These are phyloP conservation scores for Malus domestica DNA, from an alignment of 306 rosid genomes.

Conservation along the genomic window ASM211411v1 NC_041800.1:93501-94000, in stretches of 20 bases:
- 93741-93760: too few relatives aligned
- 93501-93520: not conserved
- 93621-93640: not conserved
- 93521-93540: slow-evolving; percentile 82
- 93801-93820: too few relatives aligned
- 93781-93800: too few relatives aligned
- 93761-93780: too few relatives aligned
- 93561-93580: slow-evolving; percentile 93
- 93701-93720: not conserved
- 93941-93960: not conserved
- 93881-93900: too few relatives aligned
- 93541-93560: slow-evolving; percentile 71
- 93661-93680: slow-evolving; percentile 2
- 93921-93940: not conserved
- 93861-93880: too few relatives aligned
- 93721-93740: not conserved
- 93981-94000: not conserved
- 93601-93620: slow-evolving; percentile 11
- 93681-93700: not conserved
- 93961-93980: not conserved
- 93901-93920: not conserved
- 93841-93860: too few relatives aligned
- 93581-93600: slow-evolving; percentile 80
- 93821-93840: too few relatives aligned
- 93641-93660: not conserved